Evolutionary conservation across 306 rosid species (phyloP), one percentile per base, ranked within the genome.

Genomic region (Cercis canadensis): DNA sequence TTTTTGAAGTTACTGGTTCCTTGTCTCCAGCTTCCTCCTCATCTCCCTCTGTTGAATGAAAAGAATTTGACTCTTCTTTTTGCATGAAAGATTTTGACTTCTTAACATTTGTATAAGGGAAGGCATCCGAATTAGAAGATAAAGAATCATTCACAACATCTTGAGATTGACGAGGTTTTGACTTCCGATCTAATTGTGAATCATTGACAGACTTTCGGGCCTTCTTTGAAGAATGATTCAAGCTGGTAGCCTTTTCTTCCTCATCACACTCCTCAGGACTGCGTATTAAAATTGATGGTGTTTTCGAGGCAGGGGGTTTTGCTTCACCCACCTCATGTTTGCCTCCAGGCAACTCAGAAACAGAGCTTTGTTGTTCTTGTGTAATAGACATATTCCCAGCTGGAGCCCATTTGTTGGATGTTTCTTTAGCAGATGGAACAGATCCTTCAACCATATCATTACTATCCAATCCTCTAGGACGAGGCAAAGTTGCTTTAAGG

Each of bases 261-360:
- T 86, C 85, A 0, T 93, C 98, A 68, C 98, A 94, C 69, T 94
- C 96, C 29, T 62, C 90, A 66, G 88, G 92, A 81, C 94, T 88
- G 32, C 97, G 90, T 82, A 94, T 83, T 74, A 94, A 80, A 83
- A 94, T 45, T 37, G 89, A 77, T 7, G 96, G 83, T 51, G 76
- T 40, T 43, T 83, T 73, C 53, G 85, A 83, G 59, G 80, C 51
- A 33, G 82, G 52, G 33, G 78, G 67, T 39, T 72, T 78, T 56
- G 74, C 78, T 24, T 50, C 82, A 16, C 60, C 65, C 58, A 70
- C 78, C 71, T 75, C 80, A 34, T 41, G 7, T 64, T 73, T 85
- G 62, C 74, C 78, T 15, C 67, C 55, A 37, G 79, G 62, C 37
- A 75, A 74, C 62, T 83, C 81, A 24, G 84, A 70, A 57, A 77